These are phyloP conservation scores for Botryosphaeria agaves DNA, from an alignment of 2,329 filamentous ascomycete species.

Conservation along the genomic window DNA sequence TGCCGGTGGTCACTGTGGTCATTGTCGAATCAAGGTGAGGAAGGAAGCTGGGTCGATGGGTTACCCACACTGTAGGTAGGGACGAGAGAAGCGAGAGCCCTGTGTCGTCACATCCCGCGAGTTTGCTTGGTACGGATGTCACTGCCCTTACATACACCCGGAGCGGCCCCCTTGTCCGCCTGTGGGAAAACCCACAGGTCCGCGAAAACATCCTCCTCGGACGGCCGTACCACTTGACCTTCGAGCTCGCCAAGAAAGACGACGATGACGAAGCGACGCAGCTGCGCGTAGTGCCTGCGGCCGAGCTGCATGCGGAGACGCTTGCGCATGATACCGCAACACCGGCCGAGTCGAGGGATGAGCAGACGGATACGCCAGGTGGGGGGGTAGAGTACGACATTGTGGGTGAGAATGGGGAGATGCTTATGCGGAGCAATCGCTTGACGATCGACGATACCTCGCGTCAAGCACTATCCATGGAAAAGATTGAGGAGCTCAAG, in stretches of 20 bases:
- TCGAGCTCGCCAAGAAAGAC: conserved; percentile 62
- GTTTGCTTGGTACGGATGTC: no score
- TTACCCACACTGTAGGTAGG: no score
- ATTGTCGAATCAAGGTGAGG: no score
- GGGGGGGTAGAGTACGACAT: conserved; percentile 25
- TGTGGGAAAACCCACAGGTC: no score
- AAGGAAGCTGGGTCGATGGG: no score
- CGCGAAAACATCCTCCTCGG: conserved; percentile 77
- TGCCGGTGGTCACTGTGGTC: no score
- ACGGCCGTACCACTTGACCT: conserved; percentile 83
- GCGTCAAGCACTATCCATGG: conserved; percentile 58
- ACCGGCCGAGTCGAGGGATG: conserved; percentile 20
- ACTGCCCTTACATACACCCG: no score
- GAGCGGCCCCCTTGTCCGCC: no score
- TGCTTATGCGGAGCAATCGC: conserved; percentile 43
- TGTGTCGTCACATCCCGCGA: no score
- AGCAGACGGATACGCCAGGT: conserved; percentile 11
- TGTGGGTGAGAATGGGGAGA: conserved; percentile 27
- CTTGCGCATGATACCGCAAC: conserved; percentile 40
- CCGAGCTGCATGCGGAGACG: conserved; percentile 66
- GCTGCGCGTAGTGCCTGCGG: conserved; percentile 61
- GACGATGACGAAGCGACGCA: conserved; percentile 44
- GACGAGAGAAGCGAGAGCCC: no score
- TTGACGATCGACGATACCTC: conserved; percentile 44
- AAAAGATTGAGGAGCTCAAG: conserved; percentile 56